A percentile compares a stretch with the other conserved stretches of the same genome.
These are phyloP conservation scores for Sextonia rubra DNA, from an alignment of 164 flowering plant genomes.

Conservation along the genomic window DNA sequence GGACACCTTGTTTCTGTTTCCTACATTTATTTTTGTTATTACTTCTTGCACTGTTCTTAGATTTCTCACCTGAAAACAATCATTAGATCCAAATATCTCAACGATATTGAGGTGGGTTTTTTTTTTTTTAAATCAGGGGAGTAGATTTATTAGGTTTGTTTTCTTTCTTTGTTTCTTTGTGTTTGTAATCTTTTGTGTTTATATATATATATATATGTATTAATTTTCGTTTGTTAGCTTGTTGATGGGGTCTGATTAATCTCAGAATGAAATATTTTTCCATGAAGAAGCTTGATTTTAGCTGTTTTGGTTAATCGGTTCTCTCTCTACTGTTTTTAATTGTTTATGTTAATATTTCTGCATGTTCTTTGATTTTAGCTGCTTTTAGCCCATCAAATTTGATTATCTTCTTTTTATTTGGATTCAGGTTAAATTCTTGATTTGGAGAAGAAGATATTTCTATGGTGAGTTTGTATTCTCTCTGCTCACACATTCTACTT, in stretches of 20 bases:
- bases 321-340: background rate
- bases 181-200: background rate
- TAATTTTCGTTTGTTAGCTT: background rate
- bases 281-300: background rate
- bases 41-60: background rate
- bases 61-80: background rate
- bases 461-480: constrained; percentile 40
- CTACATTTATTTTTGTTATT: background rate
- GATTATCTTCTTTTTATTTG: constrained; percentile 17
- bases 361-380: background rate
- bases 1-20: background rate
- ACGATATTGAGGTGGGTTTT: constrained; percentile 11
- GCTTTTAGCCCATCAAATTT: background rate
- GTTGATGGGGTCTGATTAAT: constrained; percentile 3
- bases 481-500: background rate
- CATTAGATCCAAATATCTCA: constrained; percentile 16
- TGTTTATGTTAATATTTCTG: background rate
- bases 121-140: too few species aligned
- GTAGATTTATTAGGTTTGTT: background rate
- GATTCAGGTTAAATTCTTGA: constrained; percentile 32
- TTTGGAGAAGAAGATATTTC: constrained; percentile 23
- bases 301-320: background rate
- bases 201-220: too few species aligned
- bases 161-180: background rate
- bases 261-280: background rate